Base-by-base conservation (phyloP, 2,329 filamentous ascomycete genomes). In the Pseudocercospora ulei region DNA sequence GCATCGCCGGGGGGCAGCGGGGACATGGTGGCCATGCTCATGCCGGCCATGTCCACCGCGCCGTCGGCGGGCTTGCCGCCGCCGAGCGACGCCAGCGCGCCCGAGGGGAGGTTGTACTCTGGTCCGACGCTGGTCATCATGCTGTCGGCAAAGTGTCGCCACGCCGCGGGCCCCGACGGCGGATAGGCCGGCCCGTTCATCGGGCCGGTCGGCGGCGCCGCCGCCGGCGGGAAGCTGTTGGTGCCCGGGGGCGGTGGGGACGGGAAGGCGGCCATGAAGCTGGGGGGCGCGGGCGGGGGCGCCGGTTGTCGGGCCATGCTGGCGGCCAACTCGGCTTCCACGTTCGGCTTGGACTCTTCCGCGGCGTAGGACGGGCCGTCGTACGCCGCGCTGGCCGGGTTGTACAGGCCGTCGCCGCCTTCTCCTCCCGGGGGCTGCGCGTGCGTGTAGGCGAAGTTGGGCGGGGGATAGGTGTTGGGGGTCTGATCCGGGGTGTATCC, bases 111-210 rank as follows among this genome's bases (percentile, higher is more conserved):
- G 13, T 45, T 43, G 14, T 50, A 47, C 5, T 46, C 49, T 16
- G 46, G 41, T 3, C 39, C 45, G 5, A 49, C 41, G 33, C 42
- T 47, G 8, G 29, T 45, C 37, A 52, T 52, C 48, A 58, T 54
- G 16, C 49, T 43, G 30, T 55, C 52, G 5, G 56, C 46, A 37
- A 58, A 60, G 16, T 54, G 48, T 12, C 54, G 49, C 57, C 57
- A 60, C 1, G 57, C 55, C 5, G 52, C 48, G 1, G 55, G 54
- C 5, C 54, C 54, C 2, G 46, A 38, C 22, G 48, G 44, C 5
- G 43, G 43, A 13, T 35, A 34, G 3, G 36, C 30, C n/a, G 46
- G 44, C 16, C 44, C 41, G 20, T 42, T 42, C 29, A 44, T 39
- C 11, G 34, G 20, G 22, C 45, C 40, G 14, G 39, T 33, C n/a